Evolutionary conservation across 495 filamentous ascomycete genomes (phyloP), one percentile per base, ranked within the genome.

Genomic region (Gamarada debralockiae): DNA sequence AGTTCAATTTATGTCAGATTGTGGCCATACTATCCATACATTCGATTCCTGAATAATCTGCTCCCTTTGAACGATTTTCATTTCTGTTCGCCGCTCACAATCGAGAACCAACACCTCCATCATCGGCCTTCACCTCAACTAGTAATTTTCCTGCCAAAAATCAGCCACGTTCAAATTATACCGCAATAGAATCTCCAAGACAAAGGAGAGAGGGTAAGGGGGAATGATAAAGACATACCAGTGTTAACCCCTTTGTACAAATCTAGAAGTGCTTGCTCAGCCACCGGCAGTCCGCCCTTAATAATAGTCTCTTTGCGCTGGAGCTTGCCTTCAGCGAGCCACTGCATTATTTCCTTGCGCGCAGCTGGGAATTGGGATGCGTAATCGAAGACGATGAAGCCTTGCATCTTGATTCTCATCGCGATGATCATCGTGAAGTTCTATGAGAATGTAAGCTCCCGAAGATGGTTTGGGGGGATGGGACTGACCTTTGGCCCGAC

Each of bases 401-500:
- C 44, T 31, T 47, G 23, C 14, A 47, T 29, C 18, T 21, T 69
- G 45, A 66, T 59, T n/a, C 74, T 55, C 57, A 73, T 70, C 13
- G 58, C 42, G 13, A 69, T 67, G 21, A 75, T 62, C 53, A 70
- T 79, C 18, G 53, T 58, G 55, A 82, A 69, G 51, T 65, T 65
- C 64, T 64, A 27, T 40, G 12, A 48, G 31, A 18, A 15, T 39
- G 13, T 34, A 1, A 39, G 2, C 29, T 59, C 3, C 29, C 6
- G n/a, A n/a, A n/a, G n/a, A n/a, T n/a, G n/a, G 9, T 23, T 9
- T 15, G 43, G 13, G 0, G 7, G 42, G 14, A 13, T 5, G 38
- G n/a, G 51, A 73, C 71, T 14, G 24, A 47, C 44, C 15, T 31
- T 47, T 31, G 44, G 44, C 6, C 44, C 44, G 10, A 23, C n/a